A percentile compares a stretch with the other conserved stretches of the same genome.
Conservation (phyloP, 2,329 filamentous ascomycete species). For the Lachnellula willkommii region DNA sequence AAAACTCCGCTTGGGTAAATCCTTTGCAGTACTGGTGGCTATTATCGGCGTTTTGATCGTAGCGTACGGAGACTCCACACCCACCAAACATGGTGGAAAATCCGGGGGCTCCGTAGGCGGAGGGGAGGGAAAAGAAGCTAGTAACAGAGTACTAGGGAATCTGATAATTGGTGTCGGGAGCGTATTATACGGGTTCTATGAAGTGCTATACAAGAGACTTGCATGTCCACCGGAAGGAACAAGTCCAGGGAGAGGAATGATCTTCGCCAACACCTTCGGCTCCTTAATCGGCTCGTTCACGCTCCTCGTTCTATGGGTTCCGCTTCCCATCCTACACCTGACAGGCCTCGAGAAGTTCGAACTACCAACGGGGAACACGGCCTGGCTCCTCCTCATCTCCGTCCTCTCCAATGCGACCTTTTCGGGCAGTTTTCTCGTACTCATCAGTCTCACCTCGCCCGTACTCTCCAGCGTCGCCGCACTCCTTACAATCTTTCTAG, state of each 20-base stretch:
- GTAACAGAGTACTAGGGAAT: constrained; percentile 74
- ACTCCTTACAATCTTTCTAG: constrained; percentile 92
- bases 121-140: constrained; percentile 45
- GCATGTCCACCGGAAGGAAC: constrained; percentile 91
- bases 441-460: constrained; percentile 88
- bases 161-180: constrained; percentile 86
- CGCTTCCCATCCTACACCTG: constrained; percentile 76
- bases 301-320: constrained; percentile 82
- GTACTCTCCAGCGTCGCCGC: constrained; percentile 90
- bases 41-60: constrained; percentile 90
- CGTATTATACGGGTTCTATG: constrained; percentile 92
- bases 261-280: constrained; percentile 92
- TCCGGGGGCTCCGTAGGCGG: constrained; percentile 49
- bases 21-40: constrained; percentile 77
- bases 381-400: constrained; percentile 72
- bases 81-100: constrained; percentile 48
- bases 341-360: constrained; percentile 77
- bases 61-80: constrained; percentile 74
- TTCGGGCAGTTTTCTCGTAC: constrained; percentile 84
- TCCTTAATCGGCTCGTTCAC: constrained; percentile 85
- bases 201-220: constrained; percentile 90
- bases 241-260: constrained; percentile 78
- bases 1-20: constrained; percentile 76
- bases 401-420: constrained; percentile 87
- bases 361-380: constrained; percentile 71